These are phyloP conservation scores for Penicillium parvum DNA, from an alignment of 495 filamentous ascomycete genomes.

Conservation along the genomic window DNA sequence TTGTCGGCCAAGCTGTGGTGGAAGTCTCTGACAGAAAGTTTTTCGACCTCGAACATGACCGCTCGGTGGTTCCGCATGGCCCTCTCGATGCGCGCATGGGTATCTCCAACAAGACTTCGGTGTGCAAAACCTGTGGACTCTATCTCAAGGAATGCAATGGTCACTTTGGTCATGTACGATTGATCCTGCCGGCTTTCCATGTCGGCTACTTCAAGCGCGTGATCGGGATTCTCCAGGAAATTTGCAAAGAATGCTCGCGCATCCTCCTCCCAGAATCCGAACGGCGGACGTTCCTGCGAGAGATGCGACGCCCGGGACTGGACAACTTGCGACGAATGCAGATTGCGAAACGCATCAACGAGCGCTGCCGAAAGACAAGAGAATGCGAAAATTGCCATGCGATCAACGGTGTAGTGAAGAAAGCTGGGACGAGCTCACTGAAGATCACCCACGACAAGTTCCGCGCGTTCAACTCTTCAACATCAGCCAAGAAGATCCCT, in stretches of 20 bases:
- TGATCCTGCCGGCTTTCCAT: slow-evolving; percentile 89
- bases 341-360: slow-evolving; percentile 81
- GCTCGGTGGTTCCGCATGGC: slow-evolving; percentile 70
- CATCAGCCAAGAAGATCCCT: slow-evolving; percentile 72
- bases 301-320: slow-evolving; percentile 73
- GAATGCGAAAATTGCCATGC: slow-evolving; percentile 69
- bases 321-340: slow-evolving; percentile 77
- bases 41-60: slow-evolving; percentile 74
- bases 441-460: slow-evolving; percentile 96
- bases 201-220: slow-evolving; percentile 93
- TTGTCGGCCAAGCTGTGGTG: slow-evolving; percentile 87
- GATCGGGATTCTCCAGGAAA: slow-evolving; percentile 80
- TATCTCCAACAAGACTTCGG: slow-evolving; percentile 69
- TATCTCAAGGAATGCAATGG: slow-evolving; percentile 78
- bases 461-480: slow-evolving; percentile 77
- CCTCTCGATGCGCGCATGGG: slow-evolving; percentile 84
- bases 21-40: slow-evolving; percentile 88
- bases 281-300: slow-evolving; percentile 64
- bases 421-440: slow-evolving; percentile 67
- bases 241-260: slow-evolving; percentile 73
- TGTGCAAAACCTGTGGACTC: slow-evolving; percentile 78
- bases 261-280: slow-evolving; percentile 76
- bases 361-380: slow-evolving; percentile 80
- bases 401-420: slow-evolving; percentile 85
- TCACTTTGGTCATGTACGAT: slow-evolving; percentile 87